Evolutionary conservation across 2,329 filamentous ascomycete species (phyloP), one percentile per base, ranked within the genome.

Genomic region (Fusarium luffae): DNA sequence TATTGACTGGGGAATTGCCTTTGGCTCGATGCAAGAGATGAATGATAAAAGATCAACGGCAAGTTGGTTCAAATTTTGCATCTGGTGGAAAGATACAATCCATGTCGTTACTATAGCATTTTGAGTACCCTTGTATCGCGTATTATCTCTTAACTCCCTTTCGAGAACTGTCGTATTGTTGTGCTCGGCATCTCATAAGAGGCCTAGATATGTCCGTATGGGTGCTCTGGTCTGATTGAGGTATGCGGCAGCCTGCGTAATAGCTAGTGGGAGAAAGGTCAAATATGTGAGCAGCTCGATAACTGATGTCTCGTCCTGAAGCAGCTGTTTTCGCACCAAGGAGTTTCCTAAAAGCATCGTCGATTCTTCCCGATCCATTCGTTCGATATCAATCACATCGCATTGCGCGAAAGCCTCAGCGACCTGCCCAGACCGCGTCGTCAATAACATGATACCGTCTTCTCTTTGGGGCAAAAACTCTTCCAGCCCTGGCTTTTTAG

Each of bases 211-310:
- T 23, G 59, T 48, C 0, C 58, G n/a, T 3, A 68, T 67, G 3
- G 76, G 59, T 4, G 75, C 73, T 5, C 46, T 25, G 4, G 37
- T 79, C 21, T 68, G 67, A 51, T 75, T 75, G 56, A 83, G 78
- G 54, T 76, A 83, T 10, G 76, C 74, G 3, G 76, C 74, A 19
- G 79, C 79, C 50, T 81, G 79, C 34, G 59, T 72, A 43, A 82
- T 77, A 5, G 79, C 80, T 3, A 82, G 70, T 1, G 79, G 79
- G 8, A 82, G 65, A 42, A 76, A 49, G 4, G 64, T 59, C 0
- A 81, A 71, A 13, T 76, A 66, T 6, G 75, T 50, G 4, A 83
- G 67, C 25, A 82, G 57, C 18, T 64, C 51, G 21, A 54, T 30
- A 7, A 56, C 70, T n/a, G 57, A 68, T 51, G 61, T 52, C 2